Base-by-base conservation (phyloP, 345 rosid genomes). In the Hibiscus mutabilis region DNA sequence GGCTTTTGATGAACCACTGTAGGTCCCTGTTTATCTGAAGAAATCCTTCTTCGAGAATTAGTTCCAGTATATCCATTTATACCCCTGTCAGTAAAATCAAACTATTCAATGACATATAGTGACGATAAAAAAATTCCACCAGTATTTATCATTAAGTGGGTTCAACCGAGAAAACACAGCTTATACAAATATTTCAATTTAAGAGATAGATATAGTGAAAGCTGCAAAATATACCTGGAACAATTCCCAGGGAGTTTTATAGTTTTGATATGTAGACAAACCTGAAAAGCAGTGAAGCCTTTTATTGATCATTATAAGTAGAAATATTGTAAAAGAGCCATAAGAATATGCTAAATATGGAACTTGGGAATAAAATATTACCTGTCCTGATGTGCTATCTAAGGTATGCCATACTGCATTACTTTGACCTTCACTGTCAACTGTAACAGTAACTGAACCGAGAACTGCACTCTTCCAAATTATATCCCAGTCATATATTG, bases 401-500 rank as follows among this genome's bases (percentile, higher is more conserved):
- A 95, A 82, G 22, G 96, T 73, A 69, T 92, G 81, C 99, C 99
- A 95, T 63, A 87, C 81, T 66, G 97, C 91, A 71, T 86, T 92
- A 68, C 91, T 90, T 82, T 90, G 91, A 78, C 93, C 96, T 85
- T 92, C 99, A 73, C 81, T 85, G 77, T 92, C 97, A 79, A 95
- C 87, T 51, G 80, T 83, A 63, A 95, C 87, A 77, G 87, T 89
- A 72, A 92, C 99, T 29, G 99, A 89, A 80, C 98, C 98, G 75
- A 95, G 98, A 76, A 86, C 85, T 59, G 99, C 81, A 86, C 99
- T 95, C 83, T 92, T 95, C 99, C 99, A 95, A 76, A 95, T 89
- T 73, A 95, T 92, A 81, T 95, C 99, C 99, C 99, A 95, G 72
- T 95, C 99, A 84, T 92, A 92, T 84, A 95, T 92, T 46, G 98